These are phyloP conservation scores for Potentilla sterilis DNA, from an alignment of 306 rosid genomes.

Conservation along the genomic window DNA sequence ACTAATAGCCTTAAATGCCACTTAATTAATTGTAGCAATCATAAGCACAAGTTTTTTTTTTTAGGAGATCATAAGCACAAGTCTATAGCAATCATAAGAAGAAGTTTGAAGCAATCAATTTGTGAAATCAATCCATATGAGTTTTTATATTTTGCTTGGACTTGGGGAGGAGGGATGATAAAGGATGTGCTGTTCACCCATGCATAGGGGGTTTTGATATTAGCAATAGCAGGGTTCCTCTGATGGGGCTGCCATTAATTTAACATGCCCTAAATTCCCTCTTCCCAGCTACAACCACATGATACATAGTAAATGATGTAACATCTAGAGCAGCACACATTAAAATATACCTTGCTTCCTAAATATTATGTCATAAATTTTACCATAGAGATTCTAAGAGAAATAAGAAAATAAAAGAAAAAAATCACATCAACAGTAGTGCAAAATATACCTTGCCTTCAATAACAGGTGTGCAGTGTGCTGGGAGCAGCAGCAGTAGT, in stretches of 20 bases:
- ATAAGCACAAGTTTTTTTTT: background rate
- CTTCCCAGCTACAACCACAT: constrained; percentile 56
- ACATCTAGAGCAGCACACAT: constrained; percentile 17
- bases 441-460: constrained; percentile 20
- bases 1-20: background rate
- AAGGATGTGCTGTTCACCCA: background rate
- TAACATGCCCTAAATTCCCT: constrained; percentile 11
- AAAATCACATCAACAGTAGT: background rate
- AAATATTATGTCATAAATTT: background rate
- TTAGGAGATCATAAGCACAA: background rate
- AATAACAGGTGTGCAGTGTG: constrained; percentile 36
- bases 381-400: background rate
- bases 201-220: background rate
- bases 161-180: background rate
- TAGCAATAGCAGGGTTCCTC: background rate
- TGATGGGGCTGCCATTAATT: background rate
- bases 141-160: background rate
- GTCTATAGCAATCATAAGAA: background rate
- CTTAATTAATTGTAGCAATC: background rate
- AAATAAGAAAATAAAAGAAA: background rate
- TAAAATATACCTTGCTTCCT: constrained; percentile 25
- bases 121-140: background rate
- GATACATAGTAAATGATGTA: constrained; percentile 32
- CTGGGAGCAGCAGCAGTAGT: constrained; percentile 35
- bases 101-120: background rate